Conservation (phyloP, 1,139 yeast genomes). For the Kazachstania sp. region DNA sequence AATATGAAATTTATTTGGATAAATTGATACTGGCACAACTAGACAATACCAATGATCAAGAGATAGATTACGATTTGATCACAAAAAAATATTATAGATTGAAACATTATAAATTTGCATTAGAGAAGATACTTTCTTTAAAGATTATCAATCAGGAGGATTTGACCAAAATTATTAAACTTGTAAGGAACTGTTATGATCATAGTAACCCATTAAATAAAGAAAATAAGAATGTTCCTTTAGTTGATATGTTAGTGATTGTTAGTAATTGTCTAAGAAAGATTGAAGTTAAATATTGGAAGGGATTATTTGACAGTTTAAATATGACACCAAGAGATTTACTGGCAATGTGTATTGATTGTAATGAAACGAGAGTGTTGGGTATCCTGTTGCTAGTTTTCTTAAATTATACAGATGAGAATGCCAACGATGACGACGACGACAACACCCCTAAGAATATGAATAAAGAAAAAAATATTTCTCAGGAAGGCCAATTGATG, state of each 20-base stretch:
- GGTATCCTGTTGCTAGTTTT: slow-evolving; percentile 41
- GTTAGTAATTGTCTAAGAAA: slow-evolving; percentile 55
- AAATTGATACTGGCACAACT: slow-evolving; percentile 19
- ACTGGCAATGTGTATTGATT: slow-evolving; percentile 33
- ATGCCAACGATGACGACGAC: slow-evolving; percentile 15
- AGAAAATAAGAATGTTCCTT: slow-evolving; percentile 3
- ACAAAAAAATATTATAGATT: slow-evolving; percentile 16
- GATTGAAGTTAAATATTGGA: slow-evolving; percentile 59
- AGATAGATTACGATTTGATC: slow-evolving; percentile 14
- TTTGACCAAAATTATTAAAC: slow-evolving; percentile 41
- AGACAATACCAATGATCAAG: slow-evolving; percentile 4
- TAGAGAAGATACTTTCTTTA: slow-evolving; percentile 25
- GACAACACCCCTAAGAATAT: background rate
- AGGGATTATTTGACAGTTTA: slow-evolving; percentile 38
- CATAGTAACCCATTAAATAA: slow-evolving; percentile 7
- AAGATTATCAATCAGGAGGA: slow-evolving; percentile 38
- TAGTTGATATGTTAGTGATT: slow-evolving; percentile 37
- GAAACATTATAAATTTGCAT: slow-evolving; percentile 27
- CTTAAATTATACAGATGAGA: slow-evolving; percentile 34
- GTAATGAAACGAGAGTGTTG: slow-evolving; percentile 37
- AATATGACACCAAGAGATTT: slow-evolving; percentile 35
- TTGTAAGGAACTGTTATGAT: slow-evolving; percentile 28
- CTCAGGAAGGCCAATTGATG: background rate
- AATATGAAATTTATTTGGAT: slow-evolving; percentile 27
- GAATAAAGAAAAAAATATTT: no score